phyloP scores from a whole-genome alignment of 1,139 yeast genomes.

The Nakaseomyces sp. region DNA sequence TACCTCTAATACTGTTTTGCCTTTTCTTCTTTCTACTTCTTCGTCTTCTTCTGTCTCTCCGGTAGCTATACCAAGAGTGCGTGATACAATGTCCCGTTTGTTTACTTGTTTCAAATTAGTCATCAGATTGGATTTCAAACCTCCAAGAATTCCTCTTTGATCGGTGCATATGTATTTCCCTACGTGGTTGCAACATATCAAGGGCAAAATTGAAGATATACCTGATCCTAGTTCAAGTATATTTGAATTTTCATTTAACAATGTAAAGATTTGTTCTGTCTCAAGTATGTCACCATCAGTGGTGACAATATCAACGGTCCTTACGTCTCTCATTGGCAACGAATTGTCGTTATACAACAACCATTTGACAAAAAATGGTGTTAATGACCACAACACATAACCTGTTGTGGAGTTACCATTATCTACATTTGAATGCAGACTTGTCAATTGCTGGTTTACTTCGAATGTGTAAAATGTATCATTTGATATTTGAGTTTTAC shows the following conservation, averaged over 20 bases:
- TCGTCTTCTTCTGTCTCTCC: not conserved
- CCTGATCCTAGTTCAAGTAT: constrained; percentile 30
- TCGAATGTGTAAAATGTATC: not conserved
- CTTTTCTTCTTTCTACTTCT: not conserved
- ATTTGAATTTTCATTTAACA: constrained; percentile 10
- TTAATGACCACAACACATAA: constrained; percentile 30
- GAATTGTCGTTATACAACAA: constrained; percentile 22
- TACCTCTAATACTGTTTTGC: constrained; percentile 16
- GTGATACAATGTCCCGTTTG: constrained; percentile 13
- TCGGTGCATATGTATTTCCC: constrained; percentile 26
- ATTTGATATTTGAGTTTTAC: not conserved
- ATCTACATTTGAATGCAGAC: constrained; percentile 23
- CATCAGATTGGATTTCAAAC: constrained; percentile 21
- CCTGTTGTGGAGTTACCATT: constrained; percentile 32
- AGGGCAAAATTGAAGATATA: constrained; percentile 24
- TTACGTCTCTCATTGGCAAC: constrained; percentile 15
- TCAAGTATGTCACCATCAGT: constrained; percentile 1
- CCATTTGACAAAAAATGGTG: constrained; percentile 29
- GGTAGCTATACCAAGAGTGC: constrained; percentile 9
- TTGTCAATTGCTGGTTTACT: constrained; percentile 13
- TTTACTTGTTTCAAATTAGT: constrained; percentile 22
- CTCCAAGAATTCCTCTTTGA: constrained; percentile 26
- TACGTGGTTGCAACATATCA: constrained; percentile 26
- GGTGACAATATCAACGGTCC: constrained; percentile 5
- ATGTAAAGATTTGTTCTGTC: constrained; percentile 5